Conservation (phyloP, 2,329 filamentous ascomycete genomes). For the Thielaviopsis musarum region DNA sequence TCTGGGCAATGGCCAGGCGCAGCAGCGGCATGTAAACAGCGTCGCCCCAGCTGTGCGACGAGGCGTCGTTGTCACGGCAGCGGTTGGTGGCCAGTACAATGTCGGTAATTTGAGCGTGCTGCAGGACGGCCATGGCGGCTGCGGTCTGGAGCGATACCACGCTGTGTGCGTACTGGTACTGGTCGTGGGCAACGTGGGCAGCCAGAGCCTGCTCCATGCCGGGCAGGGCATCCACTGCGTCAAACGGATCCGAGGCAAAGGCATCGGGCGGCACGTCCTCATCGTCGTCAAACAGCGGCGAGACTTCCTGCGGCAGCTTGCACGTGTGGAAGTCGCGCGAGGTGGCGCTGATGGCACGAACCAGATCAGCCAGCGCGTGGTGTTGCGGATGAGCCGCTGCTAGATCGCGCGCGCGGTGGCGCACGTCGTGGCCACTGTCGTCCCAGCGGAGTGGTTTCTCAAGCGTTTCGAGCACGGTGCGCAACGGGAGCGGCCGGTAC, state of each 20-base stretch:
- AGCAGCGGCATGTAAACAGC: constrained; percentile 7
- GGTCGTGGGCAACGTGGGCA: constrained; percentile 2
- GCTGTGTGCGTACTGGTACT: constrained; percentile 3
- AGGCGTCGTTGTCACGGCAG: constrained; percentile 5
- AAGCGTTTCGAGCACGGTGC: constrained; percentile 6
- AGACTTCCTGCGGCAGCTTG: constrained; percentile 6
- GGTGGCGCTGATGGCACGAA: constrained; percentile 1
- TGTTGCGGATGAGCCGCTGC: background rate
- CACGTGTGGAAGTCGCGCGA: constrained; percentile 5
- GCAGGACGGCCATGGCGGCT: constrained; percentile 8
- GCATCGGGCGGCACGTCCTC: constrained; percentile 8
- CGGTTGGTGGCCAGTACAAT: constrained; percentile 8
- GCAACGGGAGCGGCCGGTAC: constrained; percentile 7
- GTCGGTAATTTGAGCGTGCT: constrained; percentile 5
- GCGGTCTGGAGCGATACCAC: constrained; percentile 7
- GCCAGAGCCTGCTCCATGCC: constrained; percentile 5
- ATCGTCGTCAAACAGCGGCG: constrained; percentile 5
- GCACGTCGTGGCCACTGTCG: constrained; percentile 1
- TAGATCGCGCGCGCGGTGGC: background rate
- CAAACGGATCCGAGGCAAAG: constrained; percentile 5
- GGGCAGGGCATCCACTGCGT: constrained; percentile 2
- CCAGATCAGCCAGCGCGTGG: background rate
- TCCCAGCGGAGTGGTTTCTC: constrained; percentile 6
- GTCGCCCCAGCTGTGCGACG: constrained; percentile 4
- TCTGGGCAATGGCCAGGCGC: constrained; percentile 3